phyloP scores from a whole-genome alignment of 2,329 filamentous ascomycete species.

The Cladosporium sp. region DNA sequence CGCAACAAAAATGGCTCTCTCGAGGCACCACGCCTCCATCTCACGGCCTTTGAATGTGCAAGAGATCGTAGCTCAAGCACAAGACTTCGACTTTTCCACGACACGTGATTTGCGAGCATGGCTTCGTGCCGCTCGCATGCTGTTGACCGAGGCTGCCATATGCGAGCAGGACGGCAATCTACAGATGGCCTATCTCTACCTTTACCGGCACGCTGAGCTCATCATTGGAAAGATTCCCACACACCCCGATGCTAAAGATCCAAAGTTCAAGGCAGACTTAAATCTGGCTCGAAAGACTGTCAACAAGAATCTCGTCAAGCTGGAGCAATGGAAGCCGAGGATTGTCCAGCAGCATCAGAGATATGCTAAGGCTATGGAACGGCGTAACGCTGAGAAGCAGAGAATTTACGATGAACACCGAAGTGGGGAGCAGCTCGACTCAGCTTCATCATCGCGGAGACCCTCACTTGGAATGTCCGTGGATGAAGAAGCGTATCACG shows the following conservation, averaged over 20 bases:
- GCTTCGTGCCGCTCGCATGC: constrained; percentile 34
- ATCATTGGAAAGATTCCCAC: constrained; percentile 71
- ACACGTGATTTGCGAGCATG: constrained; percentile 64
- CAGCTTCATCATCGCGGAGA: constrained; percentile 22
- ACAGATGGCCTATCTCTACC: constrained; percentile 82
- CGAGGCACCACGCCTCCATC: constrained; percentile 30
- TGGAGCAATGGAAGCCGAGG: constrained; percentile 78
- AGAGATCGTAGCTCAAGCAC: constrained; percentile 72
- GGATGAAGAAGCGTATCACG: constrained; percentile 17
- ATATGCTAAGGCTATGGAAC: constrained; percentile 59
- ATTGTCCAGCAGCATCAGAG: constrained; percentile 71
- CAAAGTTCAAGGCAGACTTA: constrained; percentile 57
- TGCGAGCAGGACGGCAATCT: constrained; percentile 85
- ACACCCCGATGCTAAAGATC: constrained; percentile 73
- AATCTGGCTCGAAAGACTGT: constrained; percentile 62
- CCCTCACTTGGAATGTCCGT: constrained; percentile 18
- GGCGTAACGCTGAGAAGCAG: constrained; percentile 35
- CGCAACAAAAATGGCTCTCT: constrained; percentile 30
- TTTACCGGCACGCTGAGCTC: constrained; percentile 87
- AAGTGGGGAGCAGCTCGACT: constrained; percentile 18
- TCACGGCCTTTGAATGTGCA: constrained; percentile 24
- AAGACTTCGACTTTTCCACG: constrained; percentile 78
- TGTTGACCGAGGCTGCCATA: constrained; percentile 67
- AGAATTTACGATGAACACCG: constrained; percentile 26
- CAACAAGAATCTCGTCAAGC: constrained; percentile 62